Evolutionary conservation across 148 eudicot species (phyloP).

Genomic region (Cornus kousa): DNA sequence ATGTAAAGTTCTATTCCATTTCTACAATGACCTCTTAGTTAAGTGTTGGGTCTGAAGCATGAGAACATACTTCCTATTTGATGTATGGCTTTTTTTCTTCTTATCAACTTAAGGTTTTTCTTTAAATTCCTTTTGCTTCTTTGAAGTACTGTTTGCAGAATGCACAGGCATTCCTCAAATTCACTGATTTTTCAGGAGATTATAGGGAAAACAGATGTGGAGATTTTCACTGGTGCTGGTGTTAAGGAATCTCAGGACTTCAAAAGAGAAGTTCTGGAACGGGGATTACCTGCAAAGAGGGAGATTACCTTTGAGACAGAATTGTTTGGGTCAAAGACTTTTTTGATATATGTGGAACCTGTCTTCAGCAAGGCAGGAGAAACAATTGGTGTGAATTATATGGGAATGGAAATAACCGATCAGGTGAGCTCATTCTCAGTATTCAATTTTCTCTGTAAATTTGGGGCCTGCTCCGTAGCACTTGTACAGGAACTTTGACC

Average conservation of each 20-base stretch:
- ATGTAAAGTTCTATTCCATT: background rate
- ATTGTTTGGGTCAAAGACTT: slow-evolving; percentile 77
- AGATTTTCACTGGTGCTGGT: slow-evolving; percentile 80
- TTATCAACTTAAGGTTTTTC: background rate
- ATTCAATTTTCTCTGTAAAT: slow-evolving; percentile 3
- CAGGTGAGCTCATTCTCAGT: slow-evolving; percentile 53
- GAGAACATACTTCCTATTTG: background rate
- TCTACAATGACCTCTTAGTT: background rate
- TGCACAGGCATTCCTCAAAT: slow-evolving; percentile 28
- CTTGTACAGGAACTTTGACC: background rate
- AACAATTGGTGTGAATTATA: slow-evolving; percentile 87
- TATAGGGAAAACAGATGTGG: slow-evolving; percentile 87
- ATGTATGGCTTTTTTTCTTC: background rate
- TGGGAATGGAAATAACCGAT: slow-evolving; percentile 94
- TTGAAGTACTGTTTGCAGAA: slow-evolving; percentile 24
- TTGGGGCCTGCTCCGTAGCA: background rate
- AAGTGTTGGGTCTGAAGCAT: background rate
- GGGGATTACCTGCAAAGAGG: slow-evolving; percentile 79
- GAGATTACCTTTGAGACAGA: slow-evolving; percentile 91
- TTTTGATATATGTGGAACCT: slow-evolving; percentile 88
- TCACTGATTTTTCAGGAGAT: slow-evolving; percentile 65
- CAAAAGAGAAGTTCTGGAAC: slow-evolving; percentile 83
- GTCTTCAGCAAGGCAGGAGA: slow-evolving; percentile 86
- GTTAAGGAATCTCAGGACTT: slow-evolving; percentile 86
- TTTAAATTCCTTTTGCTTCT: slow-evolving; percentile 1